Percentiles rank a stretch among this genome's conserved stretches.
These are phyloP conservation scores for Penicillium hordei DNA, from an alignment of 2,329 filamentous ascomycete species.

Conservation along the genomic window DNA sequence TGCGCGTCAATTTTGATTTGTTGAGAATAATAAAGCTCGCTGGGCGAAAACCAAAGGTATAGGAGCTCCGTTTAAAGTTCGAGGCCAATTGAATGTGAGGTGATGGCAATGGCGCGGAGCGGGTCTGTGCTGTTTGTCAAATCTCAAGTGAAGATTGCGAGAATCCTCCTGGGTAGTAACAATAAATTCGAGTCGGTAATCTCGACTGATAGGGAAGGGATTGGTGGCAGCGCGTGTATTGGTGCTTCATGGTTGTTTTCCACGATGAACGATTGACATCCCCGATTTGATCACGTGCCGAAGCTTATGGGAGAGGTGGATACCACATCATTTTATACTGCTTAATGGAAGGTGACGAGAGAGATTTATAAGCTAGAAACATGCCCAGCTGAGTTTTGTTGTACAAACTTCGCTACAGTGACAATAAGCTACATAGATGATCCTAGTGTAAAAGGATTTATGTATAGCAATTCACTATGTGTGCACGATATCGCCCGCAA, in stretches of 20 bases:
- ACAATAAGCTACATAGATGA: neutral
- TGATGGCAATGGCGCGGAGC: neutral
- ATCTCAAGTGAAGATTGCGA: neutral
- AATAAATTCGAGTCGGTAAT: neutral
- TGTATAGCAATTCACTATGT: slow-evolving; percentile 25
- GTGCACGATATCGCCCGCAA: slow-evolving; percentile 29
- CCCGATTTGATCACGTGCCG: slow-evolving; percentile 8
- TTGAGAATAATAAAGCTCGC: neutral
- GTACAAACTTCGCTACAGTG: neutral
- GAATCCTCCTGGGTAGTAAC: neutral
- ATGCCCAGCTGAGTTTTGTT: too few species aligned
- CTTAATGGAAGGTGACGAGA: neutral
- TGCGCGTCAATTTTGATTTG: neutral
- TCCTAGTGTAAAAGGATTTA: neutral
- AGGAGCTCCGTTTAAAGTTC: neutral
- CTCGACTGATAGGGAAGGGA: neutral
- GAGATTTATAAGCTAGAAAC: neutral
- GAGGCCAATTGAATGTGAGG: neutral
- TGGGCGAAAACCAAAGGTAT: neutral
- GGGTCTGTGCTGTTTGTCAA: neutral
- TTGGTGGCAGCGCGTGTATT: neutral
- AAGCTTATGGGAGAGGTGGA: slow-evolving; percentile 1
- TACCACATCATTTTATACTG: neutral
- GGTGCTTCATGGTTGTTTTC: slow-evolving; percentile 10
- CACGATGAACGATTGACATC: slow-evolving; percentile 5